Evolutionary conservation across 441 rosid species (phyloP), one percentile per base, ranked within the genome.

Genomic region (Brassica hybrid): DNA sequence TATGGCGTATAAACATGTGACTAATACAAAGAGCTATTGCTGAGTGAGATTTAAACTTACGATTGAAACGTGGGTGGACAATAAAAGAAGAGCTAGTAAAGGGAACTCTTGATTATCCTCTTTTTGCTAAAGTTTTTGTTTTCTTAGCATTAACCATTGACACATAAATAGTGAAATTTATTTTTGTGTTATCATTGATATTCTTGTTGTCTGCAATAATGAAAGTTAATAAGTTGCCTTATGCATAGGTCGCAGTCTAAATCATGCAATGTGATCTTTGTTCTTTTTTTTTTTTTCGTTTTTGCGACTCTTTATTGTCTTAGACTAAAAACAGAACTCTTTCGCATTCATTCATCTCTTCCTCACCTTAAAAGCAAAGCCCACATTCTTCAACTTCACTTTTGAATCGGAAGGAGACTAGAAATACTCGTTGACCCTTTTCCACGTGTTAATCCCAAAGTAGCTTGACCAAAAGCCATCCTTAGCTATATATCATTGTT

Each of bases 161-260:
- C 81, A 59, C 16, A 58, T 65, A 13, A 76, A 78, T 72, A 66
- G 77, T 17, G 76, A 77, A 21, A 7, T 30, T 6, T 45, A 1
- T 71, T 57, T 63, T 45, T 4, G 14, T 45, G 52, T 45, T 45
- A 45, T 45, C 52, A 45, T 45, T 45, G 52, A 45, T 45, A 45
- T 45, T 45, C 52, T 45, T 45, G 52, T 13, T 41, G 73, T 78
- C 77, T 78, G 65, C 77, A 72, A 78, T 78, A 73, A 78, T 73
- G 65, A 2, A 14, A 32, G 9, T 72, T 7, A 16, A 21, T 17
- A 65, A 64, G 64, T 78, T 36, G 65, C 36, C 67, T 52, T 72
- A 67, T 48, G 73, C 48, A 48, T 78, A 59, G 65, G 77, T 72
- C 81, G 60, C 63, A 13, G 17, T 78, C 77, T 72, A 67, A 66